Evolutionary conservation across 2,329 filamentous ascomycete genomes (phyloP), one percentile per base, ranked within the genome.

Genomic region (Helotiales sp.): DNA sequence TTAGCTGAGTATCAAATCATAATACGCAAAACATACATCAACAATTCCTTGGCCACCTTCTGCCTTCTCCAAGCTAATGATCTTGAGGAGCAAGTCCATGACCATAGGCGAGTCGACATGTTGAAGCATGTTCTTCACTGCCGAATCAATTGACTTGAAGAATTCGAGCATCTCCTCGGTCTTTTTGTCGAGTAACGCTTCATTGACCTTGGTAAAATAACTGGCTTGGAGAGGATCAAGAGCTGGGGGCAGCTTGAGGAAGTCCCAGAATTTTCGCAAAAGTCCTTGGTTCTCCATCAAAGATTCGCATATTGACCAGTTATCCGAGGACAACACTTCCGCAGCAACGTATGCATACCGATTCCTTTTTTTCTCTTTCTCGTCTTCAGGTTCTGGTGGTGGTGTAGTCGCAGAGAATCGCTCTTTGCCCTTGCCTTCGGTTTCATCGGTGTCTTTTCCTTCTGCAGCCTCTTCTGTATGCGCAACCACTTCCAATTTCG

Each of bases 141-240:
- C 89, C 53, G 88, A 85, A 31, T 95, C 89, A 49, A 96, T 77
- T 1, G 86, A 88, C 72, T 92, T 96, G 74, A 99, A 85, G 61
- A 99, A 86, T 17, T 88, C 86, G 65, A 98, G 80, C 93, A 98
- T 99, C 63, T 97, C 93, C 70, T 96, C 91, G 5, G 96, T 97
- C 81, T 98, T 98, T 76, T 95, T 96, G 73, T 98, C 95, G 55
- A 99, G 88, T 19, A 99, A 78, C n/a, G 91, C 90, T 76, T 99
- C 95, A 74, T 98, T 98, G 70, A 99, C 93, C 72, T 98, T 99
- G 55, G 93, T 97, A 72, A 99, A 99, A 73, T 99, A 99, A 70
- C 93, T 93, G 17, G 95, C 93, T 75, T 98, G 93, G 5, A 97
- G 82, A 34, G 93, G 90, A 72, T 98, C 93, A 55, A 99, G 82